Evolutionary conservation across 345 rosid genomes (phyloP), one percentile per base, ranked within the genome.

Genomic region (Euphorbia pulcherrima): DNA sequence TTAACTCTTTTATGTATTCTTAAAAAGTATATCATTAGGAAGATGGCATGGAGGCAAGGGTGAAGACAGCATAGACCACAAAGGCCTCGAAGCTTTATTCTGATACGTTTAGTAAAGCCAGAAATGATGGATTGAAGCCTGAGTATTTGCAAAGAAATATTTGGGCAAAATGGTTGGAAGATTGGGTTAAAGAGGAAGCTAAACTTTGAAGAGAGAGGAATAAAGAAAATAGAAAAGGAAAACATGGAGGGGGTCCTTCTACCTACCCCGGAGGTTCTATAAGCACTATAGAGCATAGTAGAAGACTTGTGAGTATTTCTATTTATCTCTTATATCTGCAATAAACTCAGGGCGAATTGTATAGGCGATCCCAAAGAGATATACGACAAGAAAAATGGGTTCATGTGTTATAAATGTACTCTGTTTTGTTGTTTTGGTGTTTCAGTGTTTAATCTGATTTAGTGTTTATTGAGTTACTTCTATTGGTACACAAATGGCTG

Each of bases 401-500:
- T 28, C 58, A 65, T 67, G 39, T 75, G 73, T 76, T 67, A 69
- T 72, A 87, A 80, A 75, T 76, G 52, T 67, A 82, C 79, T 73
- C 30, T 88, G 70, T 66, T 83, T 55, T 83, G 80, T 75, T 83
- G 86, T 60, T 62, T 81, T 20, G 81, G 85, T 48, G 72, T 90
- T 65, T 83, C 90, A 12, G 62, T 78, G 60, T 81, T 86, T 67
- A 85, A 82, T 72, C 70, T 88, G 30, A 74, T 77, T 29, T 70
- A 81, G 35, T 78, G 87, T 72, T 75, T 76, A 18, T 60, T 84
- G 61, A 86, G 83, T 70, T 87, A 89, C 73, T 87, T 90, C 60
- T 83, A 74, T 64, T 82, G 92, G 97, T 80, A 81, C 74, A 75
- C 63, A 63, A 83, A 82, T 76, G 84, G 67, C 37, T 87, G 90